phyloP scores from a whole-genome alignment of 1,284 basidiomycete genomes.

The Cryptococcus neoformans region DNA sequence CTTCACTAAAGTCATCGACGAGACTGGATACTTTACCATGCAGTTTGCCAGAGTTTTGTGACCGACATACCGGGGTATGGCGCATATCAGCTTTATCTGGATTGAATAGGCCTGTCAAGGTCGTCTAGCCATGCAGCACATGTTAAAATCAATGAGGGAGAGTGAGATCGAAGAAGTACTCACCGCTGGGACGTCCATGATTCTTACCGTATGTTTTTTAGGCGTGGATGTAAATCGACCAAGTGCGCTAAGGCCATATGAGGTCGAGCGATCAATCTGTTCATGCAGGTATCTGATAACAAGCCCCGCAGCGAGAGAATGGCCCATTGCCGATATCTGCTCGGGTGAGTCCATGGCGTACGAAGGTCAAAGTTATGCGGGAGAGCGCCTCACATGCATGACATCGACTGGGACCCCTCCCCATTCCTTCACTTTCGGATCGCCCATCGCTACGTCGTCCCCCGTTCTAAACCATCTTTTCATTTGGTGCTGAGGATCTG shows the following conservation, averaged over 20 bases:
- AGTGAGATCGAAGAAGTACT: slow-evolving; percentile 1
- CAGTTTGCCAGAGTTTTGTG: slow-evolving; percentile 31
- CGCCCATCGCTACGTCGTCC: slow-evolving; percentile 26
- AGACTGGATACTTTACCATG: slow-evolving; percentile 19
- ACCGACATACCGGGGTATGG: slow-evolving; percentile 30
- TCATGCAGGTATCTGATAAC: slow-evolving; percentile 36
- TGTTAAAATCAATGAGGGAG: not conserved
- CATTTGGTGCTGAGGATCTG: slow-evolving; percentile 33
- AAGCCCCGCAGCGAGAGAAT: slow-evolving; percentile 38
- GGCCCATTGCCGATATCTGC: slow-evolving; percentile 43
- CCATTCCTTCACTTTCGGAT: slow-evolving; percentile 41
- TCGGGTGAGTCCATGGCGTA: not conserved
- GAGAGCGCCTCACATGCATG: slow-evolving; percentile 40
- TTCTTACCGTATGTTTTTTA: slow-evolving; percentile 12
- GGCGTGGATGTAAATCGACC: slow-evolving; percentile 14
- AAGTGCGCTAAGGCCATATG: slow-evolving; percentile 9
- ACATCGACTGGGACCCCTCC: slow-evolving; percentile 42
- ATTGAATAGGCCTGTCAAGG: slow-evolving; percentile 12
- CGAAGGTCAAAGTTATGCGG: too few species aligned
- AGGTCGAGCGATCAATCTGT: slow-evolving; percentile 22
- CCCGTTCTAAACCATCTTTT: slow-evolving; percentile 45
- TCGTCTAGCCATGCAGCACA: not conserved
- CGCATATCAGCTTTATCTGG: slow-evolving; percentile 8
- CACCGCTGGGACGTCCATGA: slow-evolving; percentile 22
- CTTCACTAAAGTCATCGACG: slow-evolving; percentile 14